phyloP scores from a whole-genome alignment of 2,329 filamentous ascomycete species.

The Nectriaceae sp. region DNA sequence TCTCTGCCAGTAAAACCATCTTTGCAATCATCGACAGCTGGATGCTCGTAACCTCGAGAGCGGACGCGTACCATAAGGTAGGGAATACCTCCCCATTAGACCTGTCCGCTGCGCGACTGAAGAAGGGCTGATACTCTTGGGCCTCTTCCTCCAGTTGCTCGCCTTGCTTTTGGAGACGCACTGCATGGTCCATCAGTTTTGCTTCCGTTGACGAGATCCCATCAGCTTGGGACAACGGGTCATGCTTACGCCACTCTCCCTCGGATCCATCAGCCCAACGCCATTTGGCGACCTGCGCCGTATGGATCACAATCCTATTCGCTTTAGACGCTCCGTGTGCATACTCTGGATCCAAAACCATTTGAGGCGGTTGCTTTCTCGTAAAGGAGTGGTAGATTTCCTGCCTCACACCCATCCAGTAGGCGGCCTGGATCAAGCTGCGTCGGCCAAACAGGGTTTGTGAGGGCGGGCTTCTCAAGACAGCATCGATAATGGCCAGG shows the following conservation, averaged over 20 bases:
- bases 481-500: constrained; percentile 42
- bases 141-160: constrained; percentile 36
- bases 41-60: constrained; percentile 42
- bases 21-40: constrained; percentile 42
- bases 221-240: too few species aligned
- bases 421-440: constrained; percentile 41
- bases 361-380: constrained; percentile 38
- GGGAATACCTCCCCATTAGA: constrained; percentile 42
- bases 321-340: constrained; percentile 38
- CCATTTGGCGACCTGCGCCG: constrained; percentile 43
- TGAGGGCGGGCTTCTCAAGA: constrained; percentile 39
- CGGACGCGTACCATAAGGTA: constrained; percentile 41
- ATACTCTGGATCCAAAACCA: constrained; percentile 36
- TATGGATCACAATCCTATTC: constrained; percentile 44
- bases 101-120: constrained; percentile 35
- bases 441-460: constrained; percentile 37
- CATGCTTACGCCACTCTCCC: constrained; percentile 39
- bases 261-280: constrained; percentile 39
- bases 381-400: constrained; percentile 45
- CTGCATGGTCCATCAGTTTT: too few species aligned
- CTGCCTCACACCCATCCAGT: constrained; percentile 44
- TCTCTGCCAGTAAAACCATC: constrained; percentile 42
- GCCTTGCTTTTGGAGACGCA: constrained; percentile 38
- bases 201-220: not conserved
- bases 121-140: constrained; percentile 35